Conservation (phyloP, 345 rosid species). For the Bruguiera parviflora region DNA sequence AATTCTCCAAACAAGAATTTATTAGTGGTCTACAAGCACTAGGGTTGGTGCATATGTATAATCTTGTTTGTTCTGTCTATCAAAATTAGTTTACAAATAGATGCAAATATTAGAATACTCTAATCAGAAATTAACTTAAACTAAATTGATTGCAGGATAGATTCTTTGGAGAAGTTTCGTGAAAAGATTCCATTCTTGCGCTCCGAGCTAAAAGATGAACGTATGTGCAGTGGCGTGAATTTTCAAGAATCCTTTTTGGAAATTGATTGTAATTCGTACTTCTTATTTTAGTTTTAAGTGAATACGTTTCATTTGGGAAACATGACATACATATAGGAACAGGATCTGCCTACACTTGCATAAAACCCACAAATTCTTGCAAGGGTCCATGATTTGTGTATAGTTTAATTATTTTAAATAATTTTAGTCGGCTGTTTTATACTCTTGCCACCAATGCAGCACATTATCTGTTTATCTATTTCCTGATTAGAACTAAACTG, state of each 20-base stretch:
- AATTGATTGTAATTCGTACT: not conserved
- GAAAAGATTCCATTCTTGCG: conserved; percentile 84
- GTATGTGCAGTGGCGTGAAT: conserved; percentile 39
- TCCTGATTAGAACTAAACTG: no score
- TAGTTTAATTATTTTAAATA: no score
- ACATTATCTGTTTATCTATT: no score
- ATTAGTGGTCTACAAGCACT: conserved; percentile 71
- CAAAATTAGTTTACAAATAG: not conserved
- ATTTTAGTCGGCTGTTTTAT: no score
- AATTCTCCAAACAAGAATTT: conserved; percentile 89
- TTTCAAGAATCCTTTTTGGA: not conserved
- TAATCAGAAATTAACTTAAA: conserved; percentile 23
- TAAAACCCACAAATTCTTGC: no score
- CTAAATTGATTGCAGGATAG: conserved; percentile 63
- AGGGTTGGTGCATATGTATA: conserved; percentile 50
- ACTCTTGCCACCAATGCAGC: no score
- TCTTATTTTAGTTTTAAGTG: conserved; percentile 9
- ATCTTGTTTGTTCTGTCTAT: not conserved
- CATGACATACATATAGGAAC: no score
- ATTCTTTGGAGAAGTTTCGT: conserved; percentile 73
- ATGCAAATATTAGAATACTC: conserved; percentile 5
- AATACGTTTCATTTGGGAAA: not conserved
- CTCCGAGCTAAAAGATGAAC: conserved; percentile 93
- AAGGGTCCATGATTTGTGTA: no score
- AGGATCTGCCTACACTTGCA: no score